These are phyloP conservation scores for Rhynchosporium graminicola DNA, from an alignment of 2,329 filamentous ascomycete species.

Conservation along the genomic window DNA sequence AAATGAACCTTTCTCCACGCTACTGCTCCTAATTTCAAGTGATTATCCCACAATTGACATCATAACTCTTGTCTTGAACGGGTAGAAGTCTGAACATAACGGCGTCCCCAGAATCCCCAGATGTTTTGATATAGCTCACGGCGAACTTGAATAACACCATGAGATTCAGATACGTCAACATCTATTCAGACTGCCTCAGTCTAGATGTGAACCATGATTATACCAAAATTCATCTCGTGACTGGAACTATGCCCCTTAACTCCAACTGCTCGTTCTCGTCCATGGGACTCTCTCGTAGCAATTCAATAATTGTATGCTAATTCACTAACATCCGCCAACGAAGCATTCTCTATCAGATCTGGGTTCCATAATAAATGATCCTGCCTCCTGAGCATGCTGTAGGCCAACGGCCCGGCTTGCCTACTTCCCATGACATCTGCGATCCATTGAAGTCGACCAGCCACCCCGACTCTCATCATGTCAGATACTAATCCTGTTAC, in stretches of 20 bases:
- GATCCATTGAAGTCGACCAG: conserved; percentile 31
- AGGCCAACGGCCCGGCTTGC: conserved; percentile 33
- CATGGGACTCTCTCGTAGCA: not conserved
- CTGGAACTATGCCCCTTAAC: not conserved
- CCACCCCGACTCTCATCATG: conserved; percentile 34
- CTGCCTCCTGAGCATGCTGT: conserved; percentile 18
- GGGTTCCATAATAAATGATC: conserved; percentile 20
- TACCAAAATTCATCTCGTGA: too few relatives aligned
- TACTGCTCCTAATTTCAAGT: too few relatives aligned
- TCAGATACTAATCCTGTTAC: conserved; percentile 29
- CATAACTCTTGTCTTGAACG: too few relatives aligned
- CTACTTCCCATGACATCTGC: conserved; percentile 33
- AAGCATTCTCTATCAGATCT: not conserved
- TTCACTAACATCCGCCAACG: not conserved
- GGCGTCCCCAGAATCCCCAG: too few relatives aligned
- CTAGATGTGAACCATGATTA: too few relatives aligned
- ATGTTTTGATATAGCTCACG: not conserved
- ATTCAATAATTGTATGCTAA: not conserved
- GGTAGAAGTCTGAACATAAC: too few relatives aligned
- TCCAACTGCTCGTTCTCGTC: not conserved
- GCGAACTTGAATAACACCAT: conserved; percentile 3
- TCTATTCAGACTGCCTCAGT: too few relatives aligned
- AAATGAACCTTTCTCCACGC: too few relatives aligned
- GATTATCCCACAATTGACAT: too few relatives aligned
- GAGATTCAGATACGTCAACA: not conserved